phyloP scores from a whole-genome alignment of 2,329 filamentous ascomycete genomes.

The Fusarium caatingaense region DNA sequence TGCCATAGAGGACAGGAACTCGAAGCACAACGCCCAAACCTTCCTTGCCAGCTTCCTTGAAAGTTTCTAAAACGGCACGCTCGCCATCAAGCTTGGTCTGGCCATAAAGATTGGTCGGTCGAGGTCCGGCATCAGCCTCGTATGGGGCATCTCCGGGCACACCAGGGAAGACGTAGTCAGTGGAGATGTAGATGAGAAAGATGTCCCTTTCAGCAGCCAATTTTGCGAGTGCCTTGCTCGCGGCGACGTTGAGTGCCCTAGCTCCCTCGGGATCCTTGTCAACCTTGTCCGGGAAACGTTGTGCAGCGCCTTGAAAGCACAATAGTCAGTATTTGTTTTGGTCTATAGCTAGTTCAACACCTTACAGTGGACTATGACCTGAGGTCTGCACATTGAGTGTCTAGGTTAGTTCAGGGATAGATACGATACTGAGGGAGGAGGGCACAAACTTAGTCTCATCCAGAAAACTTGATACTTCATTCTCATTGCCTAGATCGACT shows the following conservation, averaged over 20 bases:
- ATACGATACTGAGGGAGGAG: not conserved
- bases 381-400: constrained; percentile 63
- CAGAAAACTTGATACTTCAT: constrained; percentile 62
- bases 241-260: constrained; percentile 77
- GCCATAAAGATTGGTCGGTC: constrained; percentile 81
- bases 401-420: constrained; percentile 12
- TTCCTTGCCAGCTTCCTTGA: constrained; percentile 57
- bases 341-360: not conserved
- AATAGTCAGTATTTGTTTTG: constrained; percentile 30
- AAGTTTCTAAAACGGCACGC: constrained; percentile 73
- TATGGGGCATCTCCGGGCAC: constrained; percentile 86
- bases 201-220: constrained; percentile 71
- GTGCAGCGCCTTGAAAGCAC: constrained; percentile 75
- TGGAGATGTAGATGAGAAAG: constrained; percentile 81
- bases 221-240: constrained; percentile 73
- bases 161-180: constrained; percentile 84
- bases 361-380: constrained; percentile 85
- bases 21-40: constrained; percentile 76
- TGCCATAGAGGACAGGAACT: constrained; percentile 86
- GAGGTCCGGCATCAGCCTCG: constrained; percentile 69
- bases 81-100: constrained; percentile 72
- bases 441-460: constrained; percentile 63
- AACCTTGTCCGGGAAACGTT: constrained; percentile 88
- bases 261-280: constrained; percentile 82
- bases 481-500: constrained; percentile 61